phyloP scores from a whole-genome alignment of 768 basidiomycete genomes.

The Pleurotus platypus region DNA sequence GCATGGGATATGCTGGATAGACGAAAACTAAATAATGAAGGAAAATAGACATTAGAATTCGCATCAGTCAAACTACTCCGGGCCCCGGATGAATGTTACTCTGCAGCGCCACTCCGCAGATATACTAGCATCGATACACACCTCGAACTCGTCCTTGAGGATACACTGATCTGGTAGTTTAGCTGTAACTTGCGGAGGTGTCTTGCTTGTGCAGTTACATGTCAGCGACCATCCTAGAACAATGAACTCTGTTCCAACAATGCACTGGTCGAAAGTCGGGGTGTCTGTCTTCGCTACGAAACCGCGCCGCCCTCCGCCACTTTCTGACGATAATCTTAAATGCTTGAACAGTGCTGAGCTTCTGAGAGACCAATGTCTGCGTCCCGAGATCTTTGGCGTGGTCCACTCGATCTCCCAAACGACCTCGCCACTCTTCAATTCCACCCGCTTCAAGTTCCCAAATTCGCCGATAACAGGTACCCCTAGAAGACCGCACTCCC shows the following conservation, averaged over 20 bases:
- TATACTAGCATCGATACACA: background rate
- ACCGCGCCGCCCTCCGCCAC: background rate
- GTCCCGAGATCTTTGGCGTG: too few species aligned
- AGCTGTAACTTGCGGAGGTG: background rate
- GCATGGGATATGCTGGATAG: too few species aligned
- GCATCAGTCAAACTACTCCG: too few species aligned
- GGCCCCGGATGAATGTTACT: background rate
- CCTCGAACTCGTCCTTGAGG: background rate
- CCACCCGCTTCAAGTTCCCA: background rate
- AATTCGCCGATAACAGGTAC: too few species aligned
- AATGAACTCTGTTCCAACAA: background rate
- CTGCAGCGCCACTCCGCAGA: background rate
- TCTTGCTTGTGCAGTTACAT: background rate
- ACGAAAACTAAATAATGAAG: too few species aligned
- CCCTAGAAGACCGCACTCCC: conserved; percentile 1
- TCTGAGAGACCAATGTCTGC: too few species aligned
- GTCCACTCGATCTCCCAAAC: background rate
- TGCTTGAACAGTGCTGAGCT: too few species aligned
- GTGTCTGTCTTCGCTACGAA: background rate
- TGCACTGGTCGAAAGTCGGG: background rate
- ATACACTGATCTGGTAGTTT: background rate
- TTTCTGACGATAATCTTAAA: too few species aligned
- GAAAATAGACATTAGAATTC: too few species aligned
- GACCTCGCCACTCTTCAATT: background rate
- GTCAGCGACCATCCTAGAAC: background rate